These are phyloP conservation scores for Phalaenopsis equestris DNA, from an alignment of 106 monocot species.

Conservation along the genomic window DNA sequence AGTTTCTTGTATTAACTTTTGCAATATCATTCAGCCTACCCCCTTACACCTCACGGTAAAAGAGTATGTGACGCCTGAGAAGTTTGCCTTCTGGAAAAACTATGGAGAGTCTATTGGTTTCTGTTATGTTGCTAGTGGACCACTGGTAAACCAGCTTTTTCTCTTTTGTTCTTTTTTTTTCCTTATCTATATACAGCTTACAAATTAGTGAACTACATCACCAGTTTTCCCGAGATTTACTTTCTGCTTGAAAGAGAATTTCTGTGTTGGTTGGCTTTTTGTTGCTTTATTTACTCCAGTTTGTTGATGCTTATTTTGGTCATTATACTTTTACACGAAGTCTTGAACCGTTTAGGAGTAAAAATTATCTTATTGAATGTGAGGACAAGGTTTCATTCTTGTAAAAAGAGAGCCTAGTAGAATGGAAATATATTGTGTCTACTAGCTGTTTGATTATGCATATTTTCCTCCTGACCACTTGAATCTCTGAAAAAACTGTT, in stretches of 20 bases:
- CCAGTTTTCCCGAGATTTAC: background rate
- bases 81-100: conserved; percentile 86
- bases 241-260: background rate
- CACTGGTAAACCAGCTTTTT: conserved; percentile 51
- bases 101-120: conserved; percentile 91
- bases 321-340: no score
- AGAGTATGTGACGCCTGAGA: conserved; percentile 91
- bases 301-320: background rate
- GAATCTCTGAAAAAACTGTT: no score
- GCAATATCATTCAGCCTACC: conserved; percentile 59
- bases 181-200: background rate
- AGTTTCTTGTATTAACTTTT: conserved; percentile 6
- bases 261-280: background rate
- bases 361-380: no score
- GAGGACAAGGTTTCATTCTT: no score
- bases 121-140: conserved; percentile 87
- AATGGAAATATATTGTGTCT: no score
- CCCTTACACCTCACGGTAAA: conserved; percentile 86
- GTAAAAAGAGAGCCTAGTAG: no score
- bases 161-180: background rate
- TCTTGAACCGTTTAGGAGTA: no score
- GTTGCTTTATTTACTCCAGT: no score
- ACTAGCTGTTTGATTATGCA: no score
- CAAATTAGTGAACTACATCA: background rate
- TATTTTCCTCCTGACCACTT: no score